Base-by-base conservation (phyloP, 225 moss, liverwort and hornwort species). In the Marchantia paleacea region DNA sequence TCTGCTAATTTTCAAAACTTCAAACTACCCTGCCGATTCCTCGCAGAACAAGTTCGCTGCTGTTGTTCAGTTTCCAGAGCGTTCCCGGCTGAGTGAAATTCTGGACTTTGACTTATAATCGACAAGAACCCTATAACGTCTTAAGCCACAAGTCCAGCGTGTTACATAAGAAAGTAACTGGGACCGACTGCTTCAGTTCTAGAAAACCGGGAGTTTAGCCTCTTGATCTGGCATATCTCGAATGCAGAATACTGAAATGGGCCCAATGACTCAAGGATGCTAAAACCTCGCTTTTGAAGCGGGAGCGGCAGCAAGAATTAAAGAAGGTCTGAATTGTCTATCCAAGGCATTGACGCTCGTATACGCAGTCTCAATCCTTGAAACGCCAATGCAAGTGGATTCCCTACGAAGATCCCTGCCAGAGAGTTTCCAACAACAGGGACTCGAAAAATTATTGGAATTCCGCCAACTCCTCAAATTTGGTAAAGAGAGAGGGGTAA, bases 301-400 rank as follows among this genome's bases (percentile, higher is more conserved):
- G 20, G 24, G 28, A 55, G 54, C 6, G 28, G 58, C 58, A 29
- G 10, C 60, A 39, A 31, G 60, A 58, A 76, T 28, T 60, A 76
- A n/a, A 76, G 58, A 31, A 75, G 60, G 29, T 60, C 26, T 60
- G 75, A 76, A 76, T 76, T 76, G 31, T 47, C 60, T 2, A 18
- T 30, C 28, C 16, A 7, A 47, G 60, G 60, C 53, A 61, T 76
- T 76, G 58, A 60, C 15, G 28, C 31, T 76, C 18, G 26, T 55
- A 54, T 76, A 0, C 12, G 13, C 58, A 76, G 11, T 29, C 58
- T 60, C 57, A 7, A 14, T 26, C 53, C 54, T 57, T 60, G 39
- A 13, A 54, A 76, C 19, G 29, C 60, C 30, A 76, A 76, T 30
- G 58, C 58, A 5, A 76, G 75, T 31, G 47, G 22, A 60, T 29